A percentile compares a stretch with the other conserved stretches of the same genome.
These are phyloP conservation scores for Cladosporium oxysporum DNA, from an alignment of 2,329 filamentous ascomycete species.

Conservation along the genomic window DNA sequence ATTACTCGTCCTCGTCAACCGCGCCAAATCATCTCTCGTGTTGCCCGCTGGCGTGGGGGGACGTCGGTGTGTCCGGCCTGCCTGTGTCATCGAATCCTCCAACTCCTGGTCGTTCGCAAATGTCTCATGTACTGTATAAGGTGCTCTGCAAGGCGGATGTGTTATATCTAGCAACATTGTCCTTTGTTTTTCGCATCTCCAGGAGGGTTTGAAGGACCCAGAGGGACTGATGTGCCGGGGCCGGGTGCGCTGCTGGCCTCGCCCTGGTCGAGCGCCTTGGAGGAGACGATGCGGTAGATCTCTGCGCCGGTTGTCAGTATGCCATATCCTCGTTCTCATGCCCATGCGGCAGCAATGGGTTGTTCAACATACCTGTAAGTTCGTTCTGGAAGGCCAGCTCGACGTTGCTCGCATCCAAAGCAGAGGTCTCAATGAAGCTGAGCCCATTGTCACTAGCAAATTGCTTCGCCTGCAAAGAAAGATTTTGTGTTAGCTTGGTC, in stretches of 20 bases:
- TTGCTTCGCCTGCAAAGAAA: slow-evolving; percentile 66
- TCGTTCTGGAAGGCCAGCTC: slow-evolving; percentile 99
- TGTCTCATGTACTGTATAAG: slow-evolving; percentile 10
- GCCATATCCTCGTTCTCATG: background rate
- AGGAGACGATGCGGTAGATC: slow-evolving; percentile 99
- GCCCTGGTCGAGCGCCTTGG: slow-evolving; percentile 91
- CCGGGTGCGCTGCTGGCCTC: slow-evolving; percentile 73
- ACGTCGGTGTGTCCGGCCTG: background rate
- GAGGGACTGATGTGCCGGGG: slow-evolving; percentile 74
- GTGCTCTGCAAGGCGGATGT: background rate
- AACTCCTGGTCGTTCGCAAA: slow-evolving; percentile 12
- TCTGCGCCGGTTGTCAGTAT: slow-evolving; percentile 48
- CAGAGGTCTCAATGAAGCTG: slow-evolving; percentile 98
- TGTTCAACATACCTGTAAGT: slow-evolving; percentile 73
- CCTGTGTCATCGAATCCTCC: slow-evolving; percentile 10
- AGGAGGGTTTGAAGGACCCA: slow-evolving; percentile 83
- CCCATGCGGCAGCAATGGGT: background rate
- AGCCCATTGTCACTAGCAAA: slow-evolving; percentile 81
- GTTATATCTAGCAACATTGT: slow-evolving; percentile 68
- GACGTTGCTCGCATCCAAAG: slow-evolving; percentile 97
- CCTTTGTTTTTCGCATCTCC: slow-evolving; percentile 77
- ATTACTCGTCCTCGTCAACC: background rate
- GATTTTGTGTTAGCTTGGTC: background rate
- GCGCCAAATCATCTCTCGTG: background rate
- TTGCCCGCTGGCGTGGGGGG: background rate